phyloP scores from a whole-genome alignment of 768 basidiomycete genomes.

The Lactarius hengduanensis region DNA sequence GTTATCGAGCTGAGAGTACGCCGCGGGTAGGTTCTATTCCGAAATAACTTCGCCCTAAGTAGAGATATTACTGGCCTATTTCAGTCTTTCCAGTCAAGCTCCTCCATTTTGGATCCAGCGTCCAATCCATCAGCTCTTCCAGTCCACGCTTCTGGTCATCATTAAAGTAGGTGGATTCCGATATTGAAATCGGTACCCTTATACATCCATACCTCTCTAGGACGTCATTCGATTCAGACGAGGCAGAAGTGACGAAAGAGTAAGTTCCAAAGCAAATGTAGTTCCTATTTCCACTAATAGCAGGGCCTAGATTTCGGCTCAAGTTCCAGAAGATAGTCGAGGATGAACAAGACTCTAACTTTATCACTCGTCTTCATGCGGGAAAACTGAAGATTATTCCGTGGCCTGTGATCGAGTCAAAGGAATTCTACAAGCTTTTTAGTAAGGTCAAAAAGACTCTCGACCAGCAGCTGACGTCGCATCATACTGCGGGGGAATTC shows the following conservation, averaged over 20 bases:
- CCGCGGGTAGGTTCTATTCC: constrained; percentile 53
- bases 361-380: constrained; percentile 58
- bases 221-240: constrained; percentile 68
- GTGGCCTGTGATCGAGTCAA: constrained; percentile 66
- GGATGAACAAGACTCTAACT: constrained; percentile 60
- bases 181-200: too few species aligned
- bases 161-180: constrained; percentile 48
- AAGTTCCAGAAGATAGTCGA: constrained; percentile 64
- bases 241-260: constrained; percentile 57
- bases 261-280: constrained; percentile 32
- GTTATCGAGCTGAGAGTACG: neutral
- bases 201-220: constrained; percentile 34
- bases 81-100: constrained; percentile 59
- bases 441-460: constrained; percentile 45
- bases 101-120: constrained; percentile 57
- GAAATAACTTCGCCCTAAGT: constrained; percentile 64
- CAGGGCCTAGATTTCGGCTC: constrained; percentile 46
- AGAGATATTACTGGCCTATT: constrained; percentile 61
- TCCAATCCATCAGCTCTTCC: constrained; percentile 59
- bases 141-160: constrained; percentile 59
- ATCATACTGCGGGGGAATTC: constrained; percentile 54
- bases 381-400: constrained; percentile 58
- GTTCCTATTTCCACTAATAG: neutral
- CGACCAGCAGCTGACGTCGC: constrained; percentile 50
- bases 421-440: constrained; percentile 59